Conservation (phyloP, 1,284 basidiomycete genomes). For the Apiotrichum montevideense region DNA sequence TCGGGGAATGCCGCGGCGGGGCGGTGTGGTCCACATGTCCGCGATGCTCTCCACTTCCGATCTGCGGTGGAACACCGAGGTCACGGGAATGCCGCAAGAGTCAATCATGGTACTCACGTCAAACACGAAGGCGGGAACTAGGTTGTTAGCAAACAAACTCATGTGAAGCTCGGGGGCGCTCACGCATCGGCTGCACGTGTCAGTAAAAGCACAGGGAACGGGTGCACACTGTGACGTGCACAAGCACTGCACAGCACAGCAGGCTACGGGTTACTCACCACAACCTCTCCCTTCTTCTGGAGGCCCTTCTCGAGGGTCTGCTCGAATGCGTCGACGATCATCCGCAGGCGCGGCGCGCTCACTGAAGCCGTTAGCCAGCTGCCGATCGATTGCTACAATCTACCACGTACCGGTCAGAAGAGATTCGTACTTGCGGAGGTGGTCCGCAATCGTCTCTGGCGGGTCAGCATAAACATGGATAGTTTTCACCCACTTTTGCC, state of each 20-base stretch:
- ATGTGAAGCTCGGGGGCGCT: background rate
- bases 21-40: too few species aligned
- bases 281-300: slow-evolving; percentile 73
- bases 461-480: background rate
- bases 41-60: too few species aligned
- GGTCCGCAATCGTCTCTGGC: slow-evolving; percentile 65
- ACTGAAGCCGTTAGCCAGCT: slow-evolving; percentile 50
- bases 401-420: slow-evolving; percentile 54
- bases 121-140: slow-evolving; percentile 94
- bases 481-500: slow-evolving; percentile 39
- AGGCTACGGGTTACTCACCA: slow-evolving; percentile 57
- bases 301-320: slow-evolving; percentile 84
- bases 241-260: too few species aligned
- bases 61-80: too few species aligned
- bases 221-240: too few species aligned
- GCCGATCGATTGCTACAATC: background rate
- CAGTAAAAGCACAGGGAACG: background rate
- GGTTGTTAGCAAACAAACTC: background rate
- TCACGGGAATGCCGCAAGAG: too few species aligned
- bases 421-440: slow-evolving; percentile 77
- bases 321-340: slow-evolving; percentile 94
- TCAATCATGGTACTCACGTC: slow-evolving; percentile 49
- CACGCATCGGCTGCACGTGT: slow-evolving; percentile 22
- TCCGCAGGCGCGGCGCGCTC: slow-evolving; percentile 88
- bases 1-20: too few species aligned